Percentiles rank a stretch among this genome's conserved stretches.
Evolutionary conservation across 1,139 yeast species (phyloP).

Genomic region (Scheffersomyces stambukii): DNA sequence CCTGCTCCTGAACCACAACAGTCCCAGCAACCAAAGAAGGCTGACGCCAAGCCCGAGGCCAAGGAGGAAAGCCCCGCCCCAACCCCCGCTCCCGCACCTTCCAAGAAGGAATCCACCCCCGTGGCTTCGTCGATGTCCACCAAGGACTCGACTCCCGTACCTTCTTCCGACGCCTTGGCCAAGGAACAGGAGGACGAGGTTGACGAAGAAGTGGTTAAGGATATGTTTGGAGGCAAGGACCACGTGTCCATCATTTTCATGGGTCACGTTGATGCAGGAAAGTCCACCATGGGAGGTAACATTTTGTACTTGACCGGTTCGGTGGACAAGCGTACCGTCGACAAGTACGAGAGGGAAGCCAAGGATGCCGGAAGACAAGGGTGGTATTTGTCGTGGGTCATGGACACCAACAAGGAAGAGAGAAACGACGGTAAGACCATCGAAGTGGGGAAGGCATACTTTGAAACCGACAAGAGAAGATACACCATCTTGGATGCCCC

Average conservation of each 20-base stretch:
- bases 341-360: slow-evolving; percentile 96
- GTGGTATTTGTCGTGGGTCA: slow-evolving; percentile 98
- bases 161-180: slow-evolving; percentile 45
- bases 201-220: slow-evolving; percentile 84
- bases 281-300: slow-evolving; percentile 99
- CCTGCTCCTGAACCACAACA: slow-evolving; percentile 12
- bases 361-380: slow-evolving; percentile 99
- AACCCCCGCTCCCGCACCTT: slow-evolving; percentile 11
- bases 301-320: slow-evolving; percentile 89
- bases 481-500: slow-evolving; percentile 98
- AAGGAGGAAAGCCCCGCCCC: slow-evolving; percentile 13
- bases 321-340: slow-evolving; percentile 98
- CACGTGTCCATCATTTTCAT: slow-evolving; percentile 94
- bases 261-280: slow-evolving; percentile 99
- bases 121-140: slow-evolving; percentile 5
- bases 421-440: slow-evolving; percentile 98
- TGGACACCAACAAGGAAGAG: slow-evolving; percentile 99
- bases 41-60: slow-evolving; percentile 5
- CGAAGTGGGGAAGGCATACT: slow-evolving; percentile 96
- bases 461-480: slow-evolving; percentile 96
- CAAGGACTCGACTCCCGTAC: slow-evolving; percentile 9
- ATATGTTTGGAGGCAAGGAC: slow-evolving; percentile 95
- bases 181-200: slow-evolving; percentile 82
- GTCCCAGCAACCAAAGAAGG: slow-evolving; percentile 6
- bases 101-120: slow-evolving; percentile 8